Evolutionary conservation across 2,329 filamentous ascomycete species (phyloP), one percentile per base, ranked within the genome.

Genomic region (Dothiorella sarmentorum): DNA sequence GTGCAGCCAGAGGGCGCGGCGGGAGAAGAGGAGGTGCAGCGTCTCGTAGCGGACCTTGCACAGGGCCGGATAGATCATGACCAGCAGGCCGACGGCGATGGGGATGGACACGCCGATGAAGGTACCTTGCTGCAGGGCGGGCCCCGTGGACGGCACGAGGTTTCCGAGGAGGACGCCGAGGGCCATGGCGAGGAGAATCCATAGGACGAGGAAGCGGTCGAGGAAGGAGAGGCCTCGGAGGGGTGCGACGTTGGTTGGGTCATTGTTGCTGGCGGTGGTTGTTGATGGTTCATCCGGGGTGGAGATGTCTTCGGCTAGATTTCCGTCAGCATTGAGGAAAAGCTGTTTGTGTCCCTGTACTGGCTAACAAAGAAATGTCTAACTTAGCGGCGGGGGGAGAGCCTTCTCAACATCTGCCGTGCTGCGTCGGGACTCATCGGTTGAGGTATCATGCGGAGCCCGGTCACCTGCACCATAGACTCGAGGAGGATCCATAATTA

Each of bases 11-110:
- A 95, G 76, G 0, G 77, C 76, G 2, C 78, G 78, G 2, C 84
- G 78, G 2, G 75, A 71, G 60, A 94, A 81, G 3, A 90, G 76
- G 2, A 82, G 75, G 69, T 91, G 89, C 9, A 95, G 74, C 0
- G 83, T 82, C 70, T 95, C 90, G 72, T 85, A 94, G 38, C 84
- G 84, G 5, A 95, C 88, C 71, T 94, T 94, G 80, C 90, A 95
- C 2, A 22, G 1, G 13, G 7, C n/a, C 0, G 91, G 91, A 68
- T 94, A 96, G 90, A 96, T 96, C 90, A 96, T 96, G 40, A 95
- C 85, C 1, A 96, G 79, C 0, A 96, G 75, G 0, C 91, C 90
- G 47, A 95, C 76, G 0, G 90, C 90, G 89, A 61, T 59, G 0
- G 86, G 86, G 22, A 87, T 73, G 1, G 84, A 87, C 0, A 89